Conservation (phyloP, 1,284 basidiomycete genomes). For the Sanghuangporus sanghuang region DNA sequence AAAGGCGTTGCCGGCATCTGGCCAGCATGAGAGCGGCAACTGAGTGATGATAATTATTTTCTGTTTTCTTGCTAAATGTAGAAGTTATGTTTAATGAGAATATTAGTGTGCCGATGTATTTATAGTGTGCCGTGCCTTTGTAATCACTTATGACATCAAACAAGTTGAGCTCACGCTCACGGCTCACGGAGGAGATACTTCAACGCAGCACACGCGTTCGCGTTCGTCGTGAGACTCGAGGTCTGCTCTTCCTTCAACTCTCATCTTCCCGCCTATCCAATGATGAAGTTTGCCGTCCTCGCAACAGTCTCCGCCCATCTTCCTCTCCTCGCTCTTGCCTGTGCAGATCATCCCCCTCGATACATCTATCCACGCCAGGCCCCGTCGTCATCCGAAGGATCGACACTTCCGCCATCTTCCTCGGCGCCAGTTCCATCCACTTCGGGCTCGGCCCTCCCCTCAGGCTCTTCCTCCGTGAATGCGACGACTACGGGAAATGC, state of each 20-base stretch:
- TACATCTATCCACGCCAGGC: slow-evolving; percentile 27
- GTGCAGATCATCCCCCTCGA: slow-evolving; percentile 19
- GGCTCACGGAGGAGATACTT: not conserved
- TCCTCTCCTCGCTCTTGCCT: slow-evolving; percentile 28
- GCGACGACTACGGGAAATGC: slow-evolving; percentile 19
- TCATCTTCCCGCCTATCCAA: slow-evolving; percentile 8
- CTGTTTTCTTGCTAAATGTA: not conserved
- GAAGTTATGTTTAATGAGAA: not conserved
- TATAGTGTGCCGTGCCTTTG: not conserved
- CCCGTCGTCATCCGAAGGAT: not conserved
- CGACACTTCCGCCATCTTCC: not conserved
- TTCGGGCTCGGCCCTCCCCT: slow-evolving; percentile 10
- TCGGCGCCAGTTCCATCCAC: not conserved
- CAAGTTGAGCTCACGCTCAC: too few species aligned
- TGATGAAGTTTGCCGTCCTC: slow-evolving; percentile 20
- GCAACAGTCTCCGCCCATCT: slow-evolving; percentile 27
- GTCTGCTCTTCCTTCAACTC: not conserved
- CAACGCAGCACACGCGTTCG: too few species aligned
- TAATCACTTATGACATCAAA: not conserved
- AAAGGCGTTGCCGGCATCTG: not conserved
- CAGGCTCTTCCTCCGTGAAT: slow-evolving; percentile 17
- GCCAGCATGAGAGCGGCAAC: too few species aligned
- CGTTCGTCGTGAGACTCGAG: not conserved
- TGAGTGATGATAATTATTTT: not conserved
- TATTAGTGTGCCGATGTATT: not conserved